These are phyloP conservation scores for Brassica carinata DNA, from an alignment of 345 rosid species.

Conservation along the genomic window DNA sequence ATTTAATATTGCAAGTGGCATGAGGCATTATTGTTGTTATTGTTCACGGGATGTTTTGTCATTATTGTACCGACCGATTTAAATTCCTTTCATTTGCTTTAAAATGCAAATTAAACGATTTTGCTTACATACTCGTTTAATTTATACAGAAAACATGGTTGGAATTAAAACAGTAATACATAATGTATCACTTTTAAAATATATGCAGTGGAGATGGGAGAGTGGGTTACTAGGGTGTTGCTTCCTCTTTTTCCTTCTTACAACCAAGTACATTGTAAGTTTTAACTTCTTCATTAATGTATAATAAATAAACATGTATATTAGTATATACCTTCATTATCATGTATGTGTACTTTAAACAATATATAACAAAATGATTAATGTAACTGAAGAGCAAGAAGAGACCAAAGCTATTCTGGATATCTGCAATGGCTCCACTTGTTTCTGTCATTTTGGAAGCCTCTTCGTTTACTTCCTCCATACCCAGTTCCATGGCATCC, in stretches of 20 bases:
- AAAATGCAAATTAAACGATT: not conserved
- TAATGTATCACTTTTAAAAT: not conserved
- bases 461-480: conserved; percentile 73
- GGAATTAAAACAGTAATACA: not conserved
- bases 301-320: not conserved
- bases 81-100: conserved; percentile 6
- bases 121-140: not conserved
- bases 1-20: conserved; percentile 10
- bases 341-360: not conserved
- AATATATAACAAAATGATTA: not conserved
- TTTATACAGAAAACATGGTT: not conserved
- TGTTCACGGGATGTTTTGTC: conserved; percentile 42
- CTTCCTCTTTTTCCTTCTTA: conserved; percentile 77
- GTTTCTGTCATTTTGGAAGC: conserved; percentile 78
- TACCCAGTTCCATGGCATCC: conserved; percentile 76
- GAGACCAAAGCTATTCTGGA: conserved; percentile 79
- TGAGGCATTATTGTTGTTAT: conserved; percentile 25
- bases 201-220: conserved; percentile 95
- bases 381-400: conserved; percentile 64
- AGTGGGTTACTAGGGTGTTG: conserved; percentile 72
- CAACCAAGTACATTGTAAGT: conserved; percentile 73
- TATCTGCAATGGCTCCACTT: conserved; percentile 91
- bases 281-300: not conserved
- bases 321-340: not conserved
- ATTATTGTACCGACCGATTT: conserved; percentile 14